These are phyloP conservation scores for Candida sphagnicola DNA, from an alignment of 805 yeast genomes.

Conservation along the genomic window DNA sequence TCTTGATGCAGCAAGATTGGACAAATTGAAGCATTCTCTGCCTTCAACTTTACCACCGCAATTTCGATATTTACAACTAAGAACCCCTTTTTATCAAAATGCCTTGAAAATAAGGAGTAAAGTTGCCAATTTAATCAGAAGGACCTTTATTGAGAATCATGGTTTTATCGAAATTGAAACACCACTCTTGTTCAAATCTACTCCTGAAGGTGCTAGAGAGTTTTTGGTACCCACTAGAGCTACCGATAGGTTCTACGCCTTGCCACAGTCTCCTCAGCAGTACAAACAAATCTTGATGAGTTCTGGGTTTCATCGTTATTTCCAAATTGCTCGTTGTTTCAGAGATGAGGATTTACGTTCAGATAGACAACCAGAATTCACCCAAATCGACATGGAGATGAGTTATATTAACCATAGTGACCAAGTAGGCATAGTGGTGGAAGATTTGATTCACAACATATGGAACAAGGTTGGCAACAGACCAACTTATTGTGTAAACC, in stretches of 20 bases:
- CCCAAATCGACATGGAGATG: constrained; percentile 96
- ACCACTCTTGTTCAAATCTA: constrained; percentile 87
- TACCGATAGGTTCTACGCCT: constrained; percentile 64
- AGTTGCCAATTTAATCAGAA: constrained; percentile 47
- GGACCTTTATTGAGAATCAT: constrained; percentile 31
- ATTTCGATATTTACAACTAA: constrained; percentile 74
- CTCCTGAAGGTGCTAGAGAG: constrained; percentile 98
- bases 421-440: constrained; percentile 61
- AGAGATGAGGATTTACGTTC: constrained; percentile 93
- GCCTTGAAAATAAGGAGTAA: constrained; percentile 54
- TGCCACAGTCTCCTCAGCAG: constrained; percentile 98
- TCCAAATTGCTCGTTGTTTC: constrained; percentile 90
- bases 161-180: constrained; percentile 84
- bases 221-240: constrained; percentile 88
- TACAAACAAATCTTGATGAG: constrained; percentile 95
- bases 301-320: constrained; percentile 81
- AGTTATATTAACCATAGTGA: constrained; percentile 68
- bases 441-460: constrained; percentile 46
- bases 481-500: constrained; percentile 35
- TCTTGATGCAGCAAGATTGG: constrained; percentile 64
- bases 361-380: constrained; percentile 96
- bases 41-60: constrained; percentile 70
- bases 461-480: constrained; percentile 50
- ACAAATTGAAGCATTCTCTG: constrained; percentile 46
- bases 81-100: constrained; percentile 55